phyloP scores from a whole-genome alignment of 139 green algal species.

The Micractinium conductrix region DNA sequence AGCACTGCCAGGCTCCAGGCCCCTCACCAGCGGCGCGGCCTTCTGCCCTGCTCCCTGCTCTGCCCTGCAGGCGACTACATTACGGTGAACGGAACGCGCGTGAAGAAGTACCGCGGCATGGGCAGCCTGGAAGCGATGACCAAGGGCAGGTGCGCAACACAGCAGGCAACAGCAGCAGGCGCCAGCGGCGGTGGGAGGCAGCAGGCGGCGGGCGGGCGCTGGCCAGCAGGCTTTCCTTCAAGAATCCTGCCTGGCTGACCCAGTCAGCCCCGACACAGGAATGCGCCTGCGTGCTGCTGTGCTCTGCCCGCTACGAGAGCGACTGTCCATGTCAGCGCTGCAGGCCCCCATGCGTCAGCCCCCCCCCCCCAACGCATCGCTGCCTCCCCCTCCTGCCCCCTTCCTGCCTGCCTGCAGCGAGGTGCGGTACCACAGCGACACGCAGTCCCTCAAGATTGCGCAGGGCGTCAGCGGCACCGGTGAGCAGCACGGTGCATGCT shows the following conservation, averaged over 20 bases:
- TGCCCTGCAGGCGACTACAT: slow-evolving; percentile 77
- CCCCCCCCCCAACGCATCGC: too few relatives aligned
- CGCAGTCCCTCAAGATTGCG: slow-evolving; percentile 94
- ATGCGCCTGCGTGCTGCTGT: too few relatives aligned
- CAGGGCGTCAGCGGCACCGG: slow-evolving; percentile 93
- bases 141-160: slow-evolving; percentile 81
- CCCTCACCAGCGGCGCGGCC: not conserved
- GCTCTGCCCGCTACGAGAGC: too few relatives aligned
- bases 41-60: not conserved
- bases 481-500: not conserved
- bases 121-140: slow-evolving; percentile 96
- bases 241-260: too few relatives aligned
- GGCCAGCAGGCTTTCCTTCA: too few relatives aligned
- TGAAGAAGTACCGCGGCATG: slow-evolving; percentile 99
- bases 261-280: too few relatives aligned
- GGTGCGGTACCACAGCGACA: slow-evolving; percentile 91
- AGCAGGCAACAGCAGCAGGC: too few relatives aligned
- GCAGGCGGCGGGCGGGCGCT: too few relatives aligned
- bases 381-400: not conserved
- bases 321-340: too few relatives aligned
- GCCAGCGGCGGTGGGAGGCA: too few relatives aligned
- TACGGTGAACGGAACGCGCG: slow-evolving; percentile 72
- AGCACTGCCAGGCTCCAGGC: not conserved
- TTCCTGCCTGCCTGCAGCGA: not conserved
- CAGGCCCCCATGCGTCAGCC: too few relatives aligned